Evolutionary conservation across 2,329 filamentous ascomycete genomes (phyloP).

Genomic region (Nigrospora oryzae): DNA sequence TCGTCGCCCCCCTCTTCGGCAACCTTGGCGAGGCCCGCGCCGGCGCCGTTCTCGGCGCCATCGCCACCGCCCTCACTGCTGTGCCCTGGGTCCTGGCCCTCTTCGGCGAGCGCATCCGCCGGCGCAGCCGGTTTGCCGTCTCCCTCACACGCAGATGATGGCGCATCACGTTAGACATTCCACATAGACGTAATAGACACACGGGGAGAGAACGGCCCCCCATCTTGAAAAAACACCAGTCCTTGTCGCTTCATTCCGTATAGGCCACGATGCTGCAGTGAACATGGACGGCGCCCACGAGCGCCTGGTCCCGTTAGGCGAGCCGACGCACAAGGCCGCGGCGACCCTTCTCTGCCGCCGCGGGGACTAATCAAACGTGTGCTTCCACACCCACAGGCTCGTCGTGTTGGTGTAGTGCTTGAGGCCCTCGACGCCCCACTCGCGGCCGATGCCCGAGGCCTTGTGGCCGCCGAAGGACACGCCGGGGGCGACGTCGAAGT

Average conservation of each 20-base stretch:
- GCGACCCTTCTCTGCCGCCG: too few species aligned
- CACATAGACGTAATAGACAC: too few species aligned
- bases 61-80: conserved; percentile 59
- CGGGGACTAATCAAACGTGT: conserved; percentile 1
- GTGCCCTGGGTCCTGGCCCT: conserved; percentile 86
- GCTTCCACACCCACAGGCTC: conserved; percentile 10
- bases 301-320: too few species aligned
- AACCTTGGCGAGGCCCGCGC: conserved; percentile 64
- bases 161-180: too few species aligned
- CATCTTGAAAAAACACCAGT: too few species aligned
- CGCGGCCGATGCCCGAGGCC: conserved; percentile 37
- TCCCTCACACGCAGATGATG: background rate
- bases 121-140: conserved; percentile 67
- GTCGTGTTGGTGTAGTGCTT: conserved; percentile 18
- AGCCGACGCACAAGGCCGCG: too few species aligned
- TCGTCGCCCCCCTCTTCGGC: conserved; percentile 65
- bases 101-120: conserved; percentile 68
- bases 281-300: too few species aligned
- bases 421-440: conserved; percentile 29
- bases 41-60: conserved; percentile 66
- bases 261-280: too few species aligned
- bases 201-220: too few species aligned
- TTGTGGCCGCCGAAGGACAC: conserved; percentile 42
- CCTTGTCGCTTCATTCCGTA: too few species aligned
- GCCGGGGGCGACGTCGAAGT: conserved; percentile 26